A percentile compares a stretch with the other conserved stretches of the same genome.
phyloP scores from a whole-genome alignment of 2,329 filamentous ascomycete species.

The Hyphodiscus sp. region DNA sequence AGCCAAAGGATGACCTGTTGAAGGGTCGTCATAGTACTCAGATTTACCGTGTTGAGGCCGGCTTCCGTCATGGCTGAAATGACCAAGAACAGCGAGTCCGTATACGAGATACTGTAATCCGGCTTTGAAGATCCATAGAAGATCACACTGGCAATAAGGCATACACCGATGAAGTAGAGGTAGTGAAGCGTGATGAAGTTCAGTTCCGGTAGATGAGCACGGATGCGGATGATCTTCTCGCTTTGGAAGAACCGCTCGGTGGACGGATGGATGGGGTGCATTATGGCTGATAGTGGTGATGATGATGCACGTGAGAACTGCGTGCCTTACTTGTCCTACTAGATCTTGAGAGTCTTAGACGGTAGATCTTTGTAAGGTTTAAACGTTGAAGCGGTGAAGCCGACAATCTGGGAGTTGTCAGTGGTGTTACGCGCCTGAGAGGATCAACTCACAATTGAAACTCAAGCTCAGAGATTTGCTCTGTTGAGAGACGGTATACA shows the following conservation, averaged over 20 bases:
- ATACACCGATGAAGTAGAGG: conserved; percentile 54
- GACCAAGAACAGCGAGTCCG: conserved; percentile 60
- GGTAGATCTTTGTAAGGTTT: too few species aligned
- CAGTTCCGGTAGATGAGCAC: conserved; percentile 27
- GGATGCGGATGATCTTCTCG: neutral
- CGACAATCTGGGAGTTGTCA: neutral
- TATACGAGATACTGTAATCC: conserved; percentile 46
- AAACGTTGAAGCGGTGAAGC: too few species aligned
- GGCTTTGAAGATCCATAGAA: conserved; percentile 54
- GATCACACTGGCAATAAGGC: conserved; percentile 49
- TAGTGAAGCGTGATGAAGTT: conserved; percentile 63
- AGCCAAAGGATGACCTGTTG: conserved; percentile 62
- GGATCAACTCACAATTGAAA: neutral
- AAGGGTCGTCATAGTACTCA: conserved; percentile 58
- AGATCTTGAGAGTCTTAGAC: neutral
- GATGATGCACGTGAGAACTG: too few species aligned
- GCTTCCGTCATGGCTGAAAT: conserved; percentile 61
- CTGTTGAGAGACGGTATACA: too few species aligned
- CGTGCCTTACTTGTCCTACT: neutral
- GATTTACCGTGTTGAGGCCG: conserved; percentile 61
- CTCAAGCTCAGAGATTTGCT: neutral
- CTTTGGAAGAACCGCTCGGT: neutral
- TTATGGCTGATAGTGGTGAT: neutral
- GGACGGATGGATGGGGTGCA: neutral
- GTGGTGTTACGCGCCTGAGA: neutral